Evolutionary conservation across 2,329 filamentous ascomycete species (phyloP).

Genomic region (Didymella exigua): DNA sequence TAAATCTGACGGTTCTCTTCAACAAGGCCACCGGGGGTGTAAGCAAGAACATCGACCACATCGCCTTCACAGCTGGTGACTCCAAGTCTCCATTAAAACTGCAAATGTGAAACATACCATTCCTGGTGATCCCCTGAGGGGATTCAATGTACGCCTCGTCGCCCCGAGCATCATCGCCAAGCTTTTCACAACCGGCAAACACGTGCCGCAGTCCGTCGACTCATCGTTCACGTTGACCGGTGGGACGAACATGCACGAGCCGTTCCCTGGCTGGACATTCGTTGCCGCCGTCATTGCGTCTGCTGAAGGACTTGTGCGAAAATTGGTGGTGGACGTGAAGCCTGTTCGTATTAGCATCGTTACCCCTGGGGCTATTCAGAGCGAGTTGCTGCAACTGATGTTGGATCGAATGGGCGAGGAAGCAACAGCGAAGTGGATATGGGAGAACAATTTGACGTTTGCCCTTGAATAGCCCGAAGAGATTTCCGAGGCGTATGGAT

Average conservation of each 20-base stretch:
- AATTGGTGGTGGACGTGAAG: conserved; percentile 50
- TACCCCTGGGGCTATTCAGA: conserved; percentile 50
- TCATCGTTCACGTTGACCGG: conserved; percentile 52
- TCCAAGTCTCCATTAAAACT: conserved; percentile 15
- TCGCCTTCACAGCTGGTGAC: conserved; percentile 42
- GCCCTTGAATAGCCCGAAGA: conserved; percentile 42
- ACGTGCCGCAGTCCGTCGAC: conserved; percentile 35
- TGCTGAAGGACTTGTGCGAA: conserved; percentile 44
- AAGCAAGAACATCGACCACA: conserved; percentile 40
- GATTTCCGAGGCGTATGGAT: conserved; percentile 53
- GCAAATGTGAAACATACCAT: conserved; percentile 38
- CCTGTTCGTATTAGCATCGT: conserved; percentile 53
- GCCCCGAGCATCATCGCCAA: conserved; percentile 50
- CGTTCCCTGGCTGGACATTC: conserved; percentile 43
- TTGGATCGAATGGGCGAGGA: conserved; percentile 21
- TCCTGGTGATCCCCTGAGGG: conserved; percentile 21
- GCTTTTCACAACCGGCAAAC: conserved; percentile 40
- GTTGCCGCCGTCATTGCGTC: conserved; percentile 32
- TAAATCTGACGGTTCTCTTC: conserved; percentile 33
- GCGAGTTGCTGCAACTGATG: conserved; percentile 47
- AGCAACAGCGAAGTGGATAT: conserved; percentile 21
- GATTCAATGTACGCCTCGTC: conserved; percentile 44
- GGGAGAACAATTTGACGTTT: conserved; percentile 27
- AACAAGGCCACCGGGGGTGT: conserved; percentile 36
- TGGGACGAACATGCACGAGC: conserved; percentile 46